Conservation (phyloP, 495 filamentous ascomycete species). For the Cryomyces minteri region DNA sequence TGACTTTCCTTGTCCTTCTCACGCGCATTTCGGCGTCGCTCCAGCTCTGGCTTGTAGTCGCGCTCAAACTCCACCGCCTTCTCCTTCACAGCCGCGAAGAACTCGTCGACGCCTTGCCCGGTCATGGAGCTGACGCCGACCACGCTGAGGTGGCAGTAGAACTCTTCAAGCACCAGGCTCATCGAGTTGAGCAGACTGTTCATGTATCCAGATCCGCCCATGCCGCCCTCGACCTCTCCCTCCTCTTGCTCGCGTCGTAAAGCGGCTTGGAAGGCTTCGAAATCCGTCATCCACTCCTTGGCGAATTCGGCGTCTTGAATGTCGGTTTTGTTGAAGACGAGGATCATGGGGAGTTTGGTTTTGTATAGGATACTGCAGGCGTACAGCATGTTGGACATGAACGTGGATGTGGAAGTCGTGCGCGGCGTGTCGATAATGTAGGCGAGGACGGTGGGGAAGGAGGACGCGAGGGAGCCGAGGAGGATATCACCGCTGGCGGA, state of each 20-base stretch:
- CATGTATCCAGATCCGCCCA: slow-evolving; percentile 69
- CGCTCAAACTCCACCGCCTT: slow-evolving; percentile 80
- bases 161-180: slow-evolving; percentile 93
- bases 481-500: slow-evolving; percentile 83
- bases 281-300: slow-evolving; percentile 99
- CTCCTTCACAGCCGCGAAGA: slow-evolving; percentile 70
- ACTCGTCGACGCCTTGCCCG: slow-evolving; percentile 76
- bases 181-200: slow-evolving; percentile 89
- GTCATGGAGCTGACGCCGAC: slow-evolving; percentile 90
- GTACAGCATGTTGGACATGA: slow-evolving; percentile 99
- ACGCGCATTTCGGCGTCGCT: slow-evolving; percentile 53
- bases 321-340: slow-evolving; percentile 98
- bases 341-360: slow-evolving; percentile 91
- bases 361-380: slow-evolving; percentile 97
- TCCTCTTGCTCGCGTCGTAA: slow-evolving; percentile 58
- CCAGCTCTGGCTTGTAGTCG: slow-evolving; percentile 85
- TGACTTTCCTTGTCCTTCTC: slow-evolving; percentile 51
- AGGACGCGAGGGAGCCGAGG: slow-evolving; percentile 79
- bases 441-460: slow-evolving; percentile 89
- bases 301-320: slow-evolving; percentile 79
- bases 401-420: slow-evolving; percentile 79
- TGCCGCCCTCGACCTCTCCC: slow-evolving; percentile 52
- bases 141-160: slow-evolving; percentile 79
- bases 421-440: slow-evolving; percentile 96
- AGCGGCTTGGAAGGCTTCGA: slow-evolving; percentile 84